Conservation (phyloP, 805 yeast species). For the Cyberlindnera americana region DNA sequence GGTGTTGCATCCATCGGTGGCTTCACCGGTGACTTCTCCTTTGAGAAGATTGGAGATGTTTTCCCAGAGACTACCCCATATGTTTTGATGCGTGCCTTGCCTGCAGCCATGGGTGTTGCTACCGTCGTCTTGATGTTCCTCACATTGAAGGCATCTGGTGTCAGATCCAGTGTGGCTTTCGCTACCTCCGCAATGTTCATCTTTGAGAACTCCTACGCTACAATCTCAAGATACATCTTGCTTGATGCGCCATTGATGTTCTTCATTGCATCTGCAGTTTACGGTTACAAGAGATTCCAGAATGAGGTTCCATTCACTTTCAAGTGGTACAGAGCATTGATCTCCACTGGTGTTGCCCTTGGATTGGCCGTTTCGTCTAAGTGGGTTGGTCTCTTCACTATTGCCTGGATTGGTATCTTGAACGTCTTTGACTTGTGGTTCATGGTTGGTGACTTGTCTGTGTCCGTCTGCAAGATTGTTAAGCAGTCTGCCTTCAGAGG, state of each 20-base stretch:
- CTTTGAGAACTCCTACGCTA: slow-evolving; percentile 63
- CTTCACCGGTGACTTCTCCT: slow-evolving; percentile 65
- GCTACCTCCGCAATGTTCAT: slow-evolving; percentile 52
- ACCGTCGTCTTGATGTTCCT: slow-evolving; percentile 63
- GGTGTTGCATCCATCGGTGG: slow-evolving; percentile 67
- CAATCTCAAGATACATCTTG: slow-evolving; percentile 71
- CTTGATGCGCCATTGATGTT: slow-evolving; percentile 74
- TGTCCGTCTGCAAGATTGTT: slow-evolving; percentile 40
- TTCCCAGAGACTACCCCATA: slow-evolving; percentile 61
- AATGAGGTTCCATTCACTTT: slow-evolving; percentile 56
- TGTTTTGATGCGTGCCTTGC: slow-evolving; percentile 62
- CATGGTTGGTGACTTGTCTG: slow-evolving; percentile 63
- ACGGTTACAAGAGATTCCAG: slow-evolving; percentile 64
- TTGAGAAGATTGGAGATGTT: slow-evolving; percentile 60
- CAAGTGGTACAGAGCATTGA: slow-evolving; percentile 55
- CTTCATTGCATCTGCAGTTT: slow-evolving; percentile 70
- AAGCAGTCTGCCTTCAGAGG: slow-evolving; percentile 52
- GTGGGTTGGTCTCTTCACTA: slow-evolving; percentile 82
- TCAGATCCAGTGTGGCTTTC: slow-evolving; percentile 60
- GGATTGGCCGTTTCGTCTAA: slow-evolving; percentile 74
- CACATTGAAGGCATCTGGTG: slow-evolving; percentile 71
- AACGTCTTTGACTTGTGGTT: slow-evolving; percentile 68
- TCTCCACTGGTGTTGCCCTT: slow-evolving; percentile 63
- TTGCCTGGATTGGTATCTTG: slow-evolving; percentile 70
- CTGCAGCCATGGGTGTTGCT: slow-evolving; percentile 65